Conservation (phyloP, 306 rosid species). For the Albizia julibrissin region DNA sequence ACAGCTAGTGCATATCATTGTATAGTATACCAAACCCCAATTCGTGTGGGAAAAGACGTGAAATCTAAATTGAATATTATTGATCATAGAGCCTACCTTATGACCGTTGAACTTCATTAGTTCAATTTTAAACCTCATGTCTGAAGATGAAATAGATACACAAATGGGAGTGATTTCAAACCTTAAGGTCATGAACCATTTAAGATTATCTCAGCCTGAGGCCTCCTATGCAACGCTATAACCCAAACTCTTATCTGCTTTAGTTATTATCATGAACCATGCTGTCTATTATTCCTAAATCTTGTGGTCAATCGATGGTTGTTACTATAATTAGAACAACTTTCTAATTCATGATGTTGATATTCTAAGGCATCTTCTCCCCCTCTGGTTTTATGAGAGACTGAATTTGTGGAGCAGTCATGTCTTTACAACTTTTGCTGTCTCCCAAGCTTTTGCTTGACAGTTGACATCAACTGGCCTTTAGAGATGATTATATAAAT, state of each 20-base stretch:
- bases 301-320: neutral
- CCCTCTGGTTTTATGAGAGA: neutral
- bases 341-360: neutral
- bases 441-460: constrained; percentile 9
- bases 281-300: neutral
- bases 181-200: neutral
- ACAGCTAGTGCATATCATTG: neutral
- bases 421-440: neutral
- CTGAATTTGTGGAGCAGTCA: neutral
- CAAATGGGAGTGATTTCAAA: neutral
- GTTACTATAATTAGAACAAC: neutral
- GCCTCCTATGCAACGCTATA: neutral
- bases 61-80: neutral
- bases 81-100: neutral
- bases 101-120: neutral
- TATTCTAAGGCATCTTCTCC: neutral
- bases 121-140: neutral
- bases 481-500: constrained; percentile 14
- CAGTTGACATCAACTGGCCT: neutral
- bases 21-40: neutral
- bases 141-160: neutral
- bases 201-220: neutral
- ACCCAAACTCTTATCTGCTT: neutral
- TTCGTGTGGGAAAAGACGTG: neutral
- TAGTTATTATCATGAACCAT: neutral